These are phyloP conservation scores for Allium cepa DNA, from an alignment of 106 monocot species.

Conservation along the genomic window DNA sequence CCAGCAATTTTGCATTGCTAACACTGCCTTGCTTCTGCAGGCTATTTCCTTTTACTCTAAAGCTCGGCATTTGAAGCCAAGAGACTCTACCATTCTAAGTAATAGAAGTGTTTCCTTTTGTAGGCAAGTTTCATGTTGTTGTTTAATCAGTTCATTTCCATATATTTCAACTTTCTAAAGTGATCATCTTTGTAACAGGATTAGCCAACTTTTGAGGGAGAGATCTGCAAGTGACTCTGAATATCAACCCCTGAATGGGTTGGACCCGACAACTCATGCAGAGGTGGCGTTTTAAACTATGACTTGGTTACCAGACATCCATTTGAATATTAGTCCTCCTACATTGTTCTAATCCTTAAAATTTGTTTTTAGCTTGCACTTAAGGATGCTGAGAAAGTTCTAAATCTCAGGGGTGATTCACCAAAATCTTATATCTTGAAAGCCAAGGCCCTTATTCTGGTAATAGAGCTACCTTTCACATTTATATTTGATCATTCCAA, in stretches of 20 bases:
- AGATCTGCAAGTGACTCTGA: slow-evolving; percentile 83
- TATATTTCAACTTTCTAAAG: neutral
- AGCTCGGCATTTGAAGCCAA: slow-evolving; percentile 70
- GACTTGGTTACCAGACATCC: too few species aligned
- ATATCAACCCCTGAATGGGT: slow-evolving; percentile 65
- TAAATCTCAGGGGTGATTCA: slow-evolving; percentile 27
- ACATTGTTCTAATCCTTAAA: too few species aligned
- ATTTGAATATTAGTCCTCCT: too few species aligned
- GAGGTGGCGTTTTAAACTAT: slow-evolving; percentile 36
- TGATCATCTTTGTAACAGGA: slow-evolving; percentile 29
- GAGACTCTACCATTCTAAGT: slow-evolving; percentile 59
- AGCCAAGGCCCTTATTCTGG: slow-evolving; percentile 79
- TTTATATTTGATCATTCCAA: too few species aligned
- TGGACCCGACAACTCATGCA: slow-evolving; percentile 93
- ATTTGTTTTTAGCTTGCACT: slow-evolving; percentile 57
- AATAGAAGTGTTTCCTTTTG: slow-evolving; percentile 78
- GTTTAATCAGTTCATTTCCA: neutral
- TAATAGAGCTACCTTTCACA: slow-evolving; percentile 13
- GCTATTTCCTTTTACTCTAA: slow-evolving; percentile 75
- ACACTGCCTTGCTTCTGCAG: slow-evolving; percentile 26
- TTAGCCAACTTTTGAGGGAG: slow-evolving; percentile 55
- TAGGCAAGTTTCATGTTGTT: slow-evolving; percentile 26
- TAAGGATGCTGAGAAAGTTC: slow-evolving; percentile 88
- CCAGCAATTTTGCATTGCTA: neutral
- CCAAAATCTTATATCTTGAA: slow-evolving; percentile 80